Conservation (phyloP, 768 basidiomycete species). For the Guyanaporus albipodus region DNA sequence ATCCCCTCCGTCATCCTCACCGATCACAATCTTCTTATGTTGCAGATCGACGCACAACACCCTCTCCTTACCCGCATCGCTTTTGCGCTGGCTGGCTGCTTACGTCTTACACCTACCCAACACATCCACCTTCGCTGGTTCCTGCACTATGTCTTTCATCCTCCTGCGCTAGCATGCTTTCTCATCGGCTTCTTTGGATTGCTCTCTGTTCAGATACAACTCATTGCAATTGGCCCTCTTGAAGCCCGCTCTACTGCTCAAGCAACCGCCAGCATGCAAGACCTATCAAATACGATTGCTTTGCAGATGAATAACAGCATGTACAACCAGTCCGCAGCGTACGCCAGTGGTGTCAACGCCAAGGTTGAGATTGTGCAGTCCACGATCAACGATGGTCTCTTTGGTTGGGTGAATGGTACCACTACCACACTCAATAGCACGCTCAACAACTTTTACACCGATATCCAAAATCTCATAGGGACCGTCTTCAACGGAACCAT, state of each 20-base stretch:
- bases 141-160: conserved; percentile 85
- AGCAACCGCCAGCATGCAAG: conserved; percentile 55
- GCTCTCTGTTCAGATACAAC: conserved; percentile 81
- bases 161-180: conserved; percentile 86
- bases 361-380: conserved; percentile 68
- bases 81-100: conserved; percentile 44
- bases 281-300: conserved; percentile 70
- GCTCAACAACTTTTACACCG: conserved; percentile 80
- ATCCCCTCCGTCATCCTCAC: conserved; percentile 57
- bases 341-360: conserved; percentile 72
- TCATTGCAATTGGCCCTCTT: conserved; percentile 73
- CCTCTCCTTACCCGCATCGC: conserved; percentile 69
- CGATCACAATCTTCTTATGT: conserved; percentile 76
- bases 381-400: conserved; percentile 80
- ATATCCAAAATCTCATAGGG: conserved; percentile 74
- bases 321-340: conserved; percentile 72
- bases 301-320: conserved; percentile 78
- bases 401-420: conserved; percentile 93
- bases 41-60: conserved; percentile 64
- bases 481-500: conserved; percentile 82
- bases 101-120: conserved; percentile 57
- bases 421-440: conserved; percentile 86
- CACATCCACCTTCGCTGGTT: conserved; percentile 83
- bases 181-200: conserved; percentile 91
- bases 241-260: conserved; percentile 61